These are phyloP conservation scores for Boeremia lycopersici DNA, from an alignment of 2,329 filamentous ascomycete genomes.

Conservation along the genomic window DNA sequence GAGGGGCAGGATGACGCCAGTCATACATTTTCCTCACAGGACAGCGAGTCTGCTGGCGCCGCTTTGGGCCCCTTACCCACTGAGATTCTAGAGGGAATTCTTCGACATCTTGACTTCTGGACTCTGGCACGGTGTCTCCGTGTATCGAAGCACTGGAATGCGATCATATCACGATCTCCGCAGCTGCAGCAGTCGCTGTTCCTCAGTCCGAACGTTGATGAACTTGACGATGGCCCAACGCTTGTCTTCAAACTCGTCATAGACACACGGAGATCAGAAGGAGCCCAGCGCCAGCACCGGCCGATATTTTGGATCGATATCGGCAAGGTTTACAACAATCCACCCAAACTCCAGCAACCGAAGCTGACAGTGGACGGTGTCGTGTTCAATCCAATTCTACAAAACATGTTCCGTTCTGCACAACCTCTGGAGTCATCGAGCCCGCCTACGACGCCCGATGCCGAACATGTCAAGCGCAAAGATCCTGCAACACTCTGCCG, in stretches of 20 bases:
- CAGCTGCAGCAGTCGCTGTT: constrained; percentile 13
- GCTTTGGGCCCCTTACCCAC: constrained; percentile 11
- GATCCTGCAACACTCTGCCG: constrained; percentile 9
- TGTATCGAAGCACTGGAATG: constrained; percentile 13
- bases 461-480: neutral
- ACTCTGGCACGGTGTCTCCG: constrained; percentile 15
- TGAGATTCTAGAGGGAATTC: constrained; percentile 9
- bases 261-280: constrained; percentile 8
- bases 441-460: neutral
- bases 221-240: constrained; percentile 7
- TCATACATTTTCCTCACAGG: constrained; percentile 4
- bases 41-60: constrained; percentile 1
- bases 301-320: constrained; percentile 16
- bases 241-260: constrained; percentile 18
- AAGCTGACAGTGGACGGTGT: neutral
- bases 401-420: constrained; percentile 14
- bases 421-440: constrained; percentile 3
- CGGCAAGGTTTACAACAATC: constrained; percentile 4
- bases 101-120: constrained; percentile 15
- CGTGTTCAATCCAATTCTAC: constrained; percentile 16
- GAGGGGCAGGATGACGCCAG: constrained; percentile 12
- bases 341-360: constrained; percentile 3
- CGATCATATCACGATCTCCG: constrained; percentile 12
- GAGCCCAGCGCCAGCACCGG: constrained; percentile 2
- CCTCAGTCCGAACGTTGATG: constrained; percentile 5